Evolutionary conservation across 129 eudicot species (phyloP).

Genomic region (Pittosporum tobira): DNA sequence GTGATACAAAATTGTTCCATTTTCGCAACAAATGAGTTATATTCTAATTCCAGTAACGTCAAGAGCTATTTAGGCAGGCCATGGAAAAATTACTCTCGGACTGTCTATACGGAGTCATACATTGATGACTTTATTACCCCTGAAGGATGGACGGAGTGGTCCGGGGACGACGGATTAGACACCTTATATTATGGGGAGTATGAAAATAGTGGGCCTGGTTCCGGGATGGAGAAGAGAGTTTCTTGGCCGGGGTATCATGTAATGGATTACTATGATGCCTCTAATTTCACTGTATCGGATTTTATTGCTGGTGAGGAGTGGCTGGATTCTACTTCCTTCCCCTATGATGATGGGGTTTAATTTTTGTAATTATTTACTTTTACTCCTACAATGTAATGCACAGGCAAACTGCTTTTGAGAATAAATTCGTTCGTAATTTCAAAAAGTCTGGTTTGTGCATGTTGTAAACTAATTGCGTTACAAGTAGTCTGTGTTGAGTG

Average conservation of each 20-base stretch:
- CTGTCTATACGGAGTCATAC: conserved; percentile 57
- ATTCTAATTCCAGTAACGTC: conserved; percentile 21
- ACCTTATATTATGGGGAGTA: conserved; percentile 78
- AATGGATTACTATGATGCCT: conserved; percentile 72
- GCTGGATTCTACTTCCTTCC: conserved; percentile 83
- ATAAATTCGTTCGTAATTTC: too few species aligned
- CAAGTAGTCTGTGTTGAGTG: too few species aligned
- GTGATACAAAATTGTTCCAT: conserved; percentile 72
- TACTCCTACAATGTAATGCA: too few species aligned
- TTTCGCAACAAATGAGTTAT: conserved; percentile 50
- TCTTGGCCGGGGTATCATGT: conserved; percentile 67
- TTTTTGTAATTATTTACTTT: too few species aligned
- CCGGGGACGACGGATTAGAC: conserved; percentile 41
- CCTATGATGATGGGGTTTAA: conserved; percentile 71
- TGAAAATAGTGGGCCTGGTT: conserved; percentile 61
- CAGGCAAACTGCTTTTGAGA: too few species aligned
- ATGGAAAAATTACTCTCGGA: conserved; percentile 57
- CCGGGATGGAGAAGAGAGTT: conserved; percentile 37
- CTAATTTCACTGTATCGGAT: conserved; percentile 62
- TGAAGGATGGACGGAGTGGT: conserved; percentile 66
- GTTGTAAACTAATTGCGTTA: too few species aligned
- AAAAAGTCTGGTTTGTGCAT: too few species aligned
- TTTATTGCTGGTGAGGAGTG: conserved; percentile 69
- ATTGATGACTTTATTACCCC: conserved; percentile 59
- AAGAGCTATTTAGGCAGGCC: conserved; percentile 82